phyloP scores from a whole-genome alignment of 2,329 filamentous ascomycete genomes.

The Xylariaceae sp. region DNA sequence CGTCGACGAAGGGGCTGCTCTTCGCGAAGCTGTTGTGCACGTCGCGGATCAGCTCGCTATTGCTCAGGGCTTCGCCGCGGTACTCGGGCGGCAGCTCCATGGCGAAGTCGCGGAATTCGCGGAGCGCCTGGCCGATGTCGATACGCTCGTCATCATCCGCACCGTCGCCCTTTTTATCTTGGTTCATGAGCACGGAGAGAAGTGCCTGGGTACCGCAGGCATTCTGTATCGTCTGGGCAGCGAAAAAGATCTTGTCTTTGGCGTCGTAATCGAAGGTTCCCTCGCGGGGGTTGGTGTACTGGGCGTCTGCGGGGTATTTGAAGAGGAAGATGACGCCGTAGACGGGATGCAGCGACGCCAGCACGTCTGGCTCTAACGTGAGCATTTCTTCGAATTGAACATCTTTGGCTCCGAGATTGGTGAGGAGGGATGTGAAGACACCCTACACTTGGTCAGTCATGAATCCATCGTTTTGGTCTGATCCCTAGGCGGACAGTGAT shows the following conservation, averaged over 20 bases:
- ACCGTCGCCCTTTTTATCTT: constrained; percentile 35
- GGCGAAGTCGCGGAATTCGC: constrained; percentile 83
- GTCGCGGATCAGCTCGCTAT: constrained; percentile 63
- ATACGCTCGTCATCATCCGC: constrained; percentile 41
- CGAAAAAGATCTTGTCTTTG: constrained; percentile 80
- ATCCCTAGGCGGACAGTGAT: background rate
- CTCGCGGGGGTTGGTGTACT: constrained; percentile 66
- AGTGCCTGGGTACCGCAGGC: constrained; percentile 96
- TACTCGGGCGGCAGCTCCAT: constrained; percentile 73
- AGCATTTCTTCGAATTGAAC: constrained; percentile 97
- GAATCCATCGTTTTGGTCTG: constrained; percentile 18
- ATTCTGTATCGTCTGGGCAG: constrained; percentile 95
- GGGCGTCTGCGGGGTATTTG: constrained; percentile 77
- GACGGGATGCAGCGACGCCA: constrained; percentile 67
- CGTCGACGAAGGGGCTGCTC: constrained; percentile 85
- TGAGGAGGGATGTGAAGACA: constrained; percentile 94
- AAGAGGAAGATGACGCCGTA: constrained; percentile 99
- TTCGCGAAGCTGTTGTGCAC: constrained; percentile 89
- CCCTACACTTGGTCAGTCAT: constrained; percentile 52
- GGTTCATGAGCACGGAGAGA: constrained; percentile 85
- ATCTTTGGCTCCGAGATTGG: constrained; percentile 81
- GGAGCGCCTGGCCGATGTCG: constrained; percentile 65
- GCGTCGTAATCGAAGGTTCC: constrained; percentile 75
- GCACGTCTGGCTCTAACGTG: constrained; percentile 71
- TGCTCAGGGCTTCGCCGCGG: constrained; percentile 56